These are phyloP conservation scores for Phoenix roebelenii DNA, from an alignment of 176 grass and related monocot genomes.

Conservation along the genomic window DNA sequence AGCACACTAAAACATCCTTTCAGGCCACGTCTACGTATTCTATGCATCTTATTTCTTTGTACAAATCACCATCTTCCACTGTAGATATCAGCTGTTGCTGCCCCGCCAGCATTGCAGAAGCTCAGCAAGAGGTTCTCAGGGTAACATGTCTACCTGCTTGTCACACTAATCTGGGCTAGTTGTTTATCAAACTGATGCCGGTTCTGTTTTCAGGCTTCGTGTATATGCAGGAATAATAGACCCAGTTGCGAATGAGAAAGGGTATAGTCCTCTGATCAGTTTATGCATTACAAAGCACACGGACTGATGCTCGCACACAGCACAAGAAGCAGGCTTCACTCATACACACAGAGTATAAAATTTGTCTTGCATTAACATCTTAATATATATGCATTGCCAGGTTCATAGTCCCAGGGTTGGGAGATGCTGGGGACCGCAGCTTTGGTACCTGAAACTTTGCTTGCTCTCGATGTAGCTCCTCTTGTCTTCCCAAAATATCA, in stretches of 20 bases:
- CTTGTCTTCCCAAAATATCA: too few relatives aligned
- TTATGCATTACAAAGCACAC: not conserved
- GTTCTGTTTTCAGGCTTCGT: slow-evolving; percentile 46
- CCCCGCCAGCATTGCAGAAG: slow-evolving; percentile 81
- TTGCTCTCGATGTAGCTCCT: not conserved
- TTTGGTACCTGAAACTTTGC: slow-evolving; percentile 45
- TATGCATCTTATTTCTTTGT: not conserved
- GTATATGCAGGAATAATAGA: slow-evolving; percentile 94
- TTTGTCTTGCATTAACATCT: too few relatives aligned
- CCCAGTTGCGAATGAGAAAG: slow-evolving; percentile 84
- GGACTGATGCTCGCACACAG: too few relatives aligned
- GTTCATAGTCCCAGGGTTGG: slow-evolving; percentile 89
- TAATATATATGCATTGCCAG: slow-evolving; percentile 28
- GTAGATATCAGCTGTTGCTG: slow-evolving; percentile 86
- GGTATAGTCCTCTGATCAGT: slow-evolving; percentile 38
- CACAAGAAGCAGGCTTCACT: too few relatives aligned
- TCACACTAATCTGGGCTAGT: too few relatives aligned
- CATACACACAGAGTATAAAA: too few relatives aligned
- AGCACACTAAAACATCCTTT: slow-evolving; percentile 18
- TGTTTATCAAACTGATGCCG: too few relatives aligned
- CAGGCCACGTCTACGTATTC: not conserved
- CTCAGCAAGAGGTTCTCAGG: slow-evolving; percentile 78
- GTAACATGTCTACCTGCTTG: slow-evolving; percentile 15
- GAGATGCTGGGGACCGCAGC: slow-evolving; percentile 91
- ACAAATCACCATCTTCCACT: slow-evolving; percentile 2